Conservation (phyloP, 164 flowering plant species). For the Macadamia tetraphylla region DNA sequence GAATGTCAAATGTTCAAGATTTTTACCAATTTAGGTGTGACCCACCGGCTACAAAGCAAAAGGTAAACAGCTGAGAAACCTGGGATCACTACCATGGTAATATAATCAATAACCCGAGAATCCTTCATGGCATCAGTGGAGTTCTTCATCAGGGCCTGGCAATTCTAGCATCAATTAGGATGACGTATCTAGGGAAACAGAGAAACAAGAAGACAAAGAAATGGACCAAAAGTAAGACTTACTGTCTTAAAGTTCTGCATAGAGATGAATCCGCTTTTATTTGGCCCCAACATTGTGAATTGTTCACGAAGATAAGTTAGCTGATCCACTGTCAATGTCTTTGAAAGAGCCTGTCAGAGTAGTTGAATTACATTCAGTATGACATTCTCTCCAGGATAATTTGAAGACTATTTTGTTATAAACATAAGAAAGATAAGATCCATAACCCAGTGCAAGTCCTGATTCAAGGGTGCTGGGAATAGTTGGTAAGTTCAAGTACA, state of each 20-base stretch:
- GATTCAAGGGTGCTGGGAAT: no score
- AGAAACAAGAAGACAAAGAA: not conserved
- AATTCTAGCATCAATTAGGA: conserved; percentile 15
- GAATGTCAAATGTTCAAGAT: no score
- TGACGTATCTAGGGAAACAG: not conserved
- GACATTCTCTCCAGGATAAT: no score
- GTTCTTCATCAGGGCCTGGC: conserved; percentile 57
- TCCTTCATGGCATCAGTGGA: conserved; percentile 88
- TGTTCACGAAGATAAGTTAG: conserved; percentile 79
- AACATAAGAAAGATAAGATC: no score
- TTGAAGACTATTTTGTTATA: no score
- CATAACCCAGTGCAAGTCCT: no score
- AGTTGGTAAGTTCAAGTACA: no score
- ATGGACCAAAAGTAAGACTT: conserved; percentile 11
- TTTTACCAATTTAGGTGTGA: not conserved
- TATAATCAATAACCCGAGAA: conserved; percentile 73
- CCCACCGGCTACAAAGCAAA: not conserved
- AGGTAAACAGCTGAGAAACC: not conserved
- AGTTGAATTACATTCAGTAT: no score
- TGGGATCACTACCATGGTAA: conserved; percentile 44
- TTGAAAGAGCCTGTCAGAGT: conserved; percentile 77
- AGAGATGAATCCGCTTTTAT: conserved; percentile 65
- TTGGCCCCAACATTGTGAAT: conserved; percentile 71
- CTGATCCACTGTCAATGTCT: conserved; percentile 64
- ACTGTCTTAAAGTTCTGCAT: conserved; percentile 81